Evolutionary conservation across 2,329 filamentous ascomycete genomes (phyloP), one percentile per base, ranked within the genome.

Genomic region (Fusarium proliferatum): DNA sequence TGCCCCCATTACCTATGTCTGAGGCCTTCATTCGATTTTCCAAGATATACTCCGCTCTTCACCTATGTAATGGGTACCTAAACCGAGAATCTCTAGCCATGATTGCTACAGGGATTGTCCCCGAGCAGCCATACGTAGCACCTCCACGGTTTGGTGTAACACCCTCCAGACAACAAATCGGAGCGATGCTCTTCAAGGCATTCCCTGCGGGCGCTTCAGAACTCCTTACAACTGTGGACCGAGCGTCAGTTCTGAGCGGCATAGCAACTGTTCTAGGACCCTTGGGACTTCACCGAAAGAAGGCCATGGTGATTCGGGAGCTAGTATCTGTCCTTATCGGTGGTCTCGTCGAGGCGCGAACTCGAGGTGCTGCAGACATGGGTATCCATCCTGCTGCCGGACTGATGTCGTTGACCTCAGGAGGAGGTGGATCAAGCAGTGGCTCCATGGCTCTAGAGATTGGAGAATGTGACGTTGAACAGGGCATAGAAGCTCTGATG

Each of bases 361-460:
- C 97, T 52, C 89, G 96, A 53, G 96, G 96, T 38, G 96, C 96
- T 45, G 95, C 96, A n/a, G 96, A 98, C 79, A 94, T 96, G 78
- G 96, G 96, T 7, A 94, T 99, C 41, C 96, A 98, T 82, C 96
- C 96, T 45, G 96, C 96, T 23, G 94, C 96, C 15, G 95, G 94
- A 1, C 85, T 98, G 57, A 91, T 94, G 33, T 91, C 92, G 17
- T 84, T 96, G 36, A 92, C 91, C 72, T 85, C 88, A 16, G 81
- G 84, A 6, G 81, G 84, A 2, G 85, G 84, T 64, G 85, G 86
- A 2, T 86, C 86, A 46, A 82, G 81, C 26, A 86, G 85, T 64
- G 88, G 87, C 15, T 84, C 86, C 12, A 85, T 87, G 39, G 88
- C 86, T 5, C 84, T 92, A 38, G 90, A 92, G 74, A 84, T 93